Base-by-base conservation (phyloP, 768 basidiomycete species). In the Boletus speciosus region DNA sequence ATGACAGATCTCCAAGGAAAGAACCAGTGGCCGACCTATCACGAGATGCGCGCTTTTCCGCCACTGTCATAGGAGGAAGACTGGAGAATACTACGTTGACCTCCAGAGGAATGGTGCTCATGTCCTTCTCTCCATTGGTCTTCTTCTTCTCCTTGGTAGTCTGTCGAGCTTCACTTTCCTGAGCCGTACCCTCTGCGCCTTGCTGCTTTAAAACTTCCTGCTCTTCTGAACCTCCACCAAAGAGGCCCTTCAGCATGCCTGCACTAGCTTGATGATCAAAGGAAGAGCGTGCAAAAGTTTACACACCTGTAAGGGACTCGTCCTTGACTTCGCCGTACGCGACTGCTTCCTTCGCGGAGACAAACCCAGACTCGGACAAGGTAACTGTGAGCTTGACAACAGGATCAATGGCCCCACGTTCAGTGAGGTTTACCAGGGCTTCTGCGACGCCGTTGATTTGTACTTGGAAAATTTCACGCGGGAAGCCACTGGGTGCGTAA, bases 201-300 rank as follows among this genome's bases (percentile, higher is more conserved):
- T 64, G 40, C 71, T 65, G 25, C 69, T 76, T 38, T 70, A 66
- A 35, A 41, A 56, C 58, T 25, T 70, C 61, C 50, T 68, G 60
- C 48, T 64, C 62, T 4, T 76, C 75, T 47, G 78, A 68, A 48
- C 81, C 78, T 42, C 77, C 82, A 31, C 88, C 88, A 64, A 98
- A 96, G 55, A 99, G 72, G 39, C 84, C 86, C 74, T 95, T 97
- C 55, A 99, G 73, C 73, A 90, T 93, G 54, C 89, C 93, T 84
- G 61, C 37, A 27, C 47, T 39, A 47, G 44, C 47, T 59, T 47
- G 40, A 60, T 63, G 38, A 62, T 52, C 34, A 42, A 47, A 23
- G 43, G 55, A 38, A 47, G 29, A 27, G 34, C 14, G 43, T 39
- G 12, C 7, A 19, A 43, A 36, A 23, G 21, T 39, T 38, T 14